Conservation (phyloP, 805 yeast genomes). For the Kuraishia hungarica region DNA sequence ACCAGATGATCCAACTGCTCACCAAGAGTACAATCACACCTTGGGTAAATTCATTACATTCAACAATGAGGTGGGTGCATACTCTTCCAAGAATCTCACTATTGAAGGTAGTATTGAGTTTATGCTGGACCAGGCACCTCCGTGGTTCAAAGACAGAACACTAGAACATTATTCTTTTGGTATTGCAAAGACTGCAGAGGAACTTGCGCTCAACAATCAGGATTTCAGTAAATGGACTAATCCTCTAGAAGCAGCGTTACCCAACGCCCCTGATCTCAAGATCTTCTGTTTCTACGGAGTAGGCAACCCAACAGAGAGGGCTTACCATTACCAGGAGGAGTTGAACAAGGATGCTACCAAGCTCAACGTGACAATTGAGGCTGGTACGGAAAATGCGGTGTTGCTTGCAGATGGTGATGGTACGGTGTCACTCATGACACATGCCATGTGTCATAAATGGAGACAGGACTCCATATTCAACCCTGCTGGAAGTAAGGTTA, state of each 20-base stretch:
- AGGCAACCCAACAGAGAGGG: conserved; percentile 94
- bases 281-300: conserved; percentile 89
- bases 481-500: conserved; percentile 70
- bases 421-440: conserved; percentile 81
- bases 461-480: conserved; percentile 63
- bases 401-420: conserved; percentile 92
- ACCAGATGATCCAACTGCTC: conserved; percentile 54
- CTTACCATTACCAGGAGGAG: conserved; percentile 76
- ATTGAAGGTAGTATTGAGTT: conserved; percentile 60
- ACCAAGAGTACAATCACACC: conserved; percentile 21
- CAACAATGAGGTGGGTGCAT: conserved; percentile 32
- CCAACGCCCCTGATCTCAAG: conserved; percentile 89
- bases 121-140: conserved; percentile 57
- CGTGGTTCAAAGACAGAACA: conserved; percentile 65
- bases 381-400: conserved; percentile 54
- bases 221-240: conserved; percentile 84
- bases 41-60: conserved; percentile 74
- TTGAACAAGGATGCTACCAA: conserved; percentile 39
- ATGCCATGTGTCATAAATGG: conserved; percentile 90
- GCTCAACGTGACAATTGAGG: conserved; percentile 65
- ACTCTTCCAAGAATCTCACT: conserved; percentile 47
- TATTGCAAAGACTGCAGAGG: conserved; percentile 47
- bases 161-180: conserved; percentile 74
- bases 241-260: conserved; percentile 87
- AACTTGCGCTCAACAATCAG: conserved; percentile 58